Base-by-base conservation (phyloP, 73 alveolate genomes). In the Paramecium sonneborni region DNA sequence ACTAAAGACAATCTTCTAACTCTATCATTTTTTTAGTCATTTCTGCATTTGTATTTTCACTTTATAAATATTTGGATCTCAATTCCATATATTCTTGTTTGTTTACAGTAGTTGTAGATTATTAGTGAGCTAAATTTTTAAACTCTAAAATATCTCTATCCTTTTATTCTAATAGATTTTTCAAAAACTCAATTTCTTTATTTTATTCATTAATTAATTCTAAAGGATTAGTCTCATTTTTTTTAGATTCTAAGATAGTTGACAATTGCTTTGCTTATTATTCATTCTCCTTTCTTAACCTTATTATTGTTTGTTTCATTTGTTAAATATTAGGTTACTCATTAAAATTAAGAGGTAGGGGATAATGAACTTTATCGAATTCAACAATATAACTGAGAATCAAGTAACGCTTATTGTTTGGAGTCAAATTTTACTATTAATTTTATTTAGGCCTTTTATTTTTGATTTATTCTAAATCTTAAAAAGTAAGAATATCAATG, bases 341-440 rank as follows among this genome's bases (percentile, higher is more conserved):
- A 20, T 82, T 91, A 79, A 15, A 94, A 24, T 76, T 70, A 0
- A 95, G 85, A 10, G 98, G 96, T 10, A 95, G 86, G 23, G 98
- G 98, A 86, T 95, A 95, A 69, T 94, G 96, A 20, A 95, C 98
- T 62, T 92, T 92, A 57, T 95, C 98, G 21, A 92, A 85, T 38
- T 95, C 97, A 3, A 76, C 91, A 1, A 69, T 35, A 74, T 95
- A 92, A 32, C 97, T 95, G 24, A 95, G 74, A 38, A 95, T 95
- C 39, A 95, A 37, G 48, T 95, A 95, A 20, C 96, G 32, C 87
- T 93, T 95, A 86, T 69, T 85, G 20, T 30, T 26, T 38, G 48
- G 70, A 70, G 92, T 11, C 14, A 92, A 37, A 15, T 26, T 39
- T 56, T 74, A 11, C 24, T 43, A 15, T 26, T 24, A 11, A 7